phyloP scores from a whole-genome alignment of 2,329 filamentous ascomycete species.

The Amauroascus verrucosus region DNA sequence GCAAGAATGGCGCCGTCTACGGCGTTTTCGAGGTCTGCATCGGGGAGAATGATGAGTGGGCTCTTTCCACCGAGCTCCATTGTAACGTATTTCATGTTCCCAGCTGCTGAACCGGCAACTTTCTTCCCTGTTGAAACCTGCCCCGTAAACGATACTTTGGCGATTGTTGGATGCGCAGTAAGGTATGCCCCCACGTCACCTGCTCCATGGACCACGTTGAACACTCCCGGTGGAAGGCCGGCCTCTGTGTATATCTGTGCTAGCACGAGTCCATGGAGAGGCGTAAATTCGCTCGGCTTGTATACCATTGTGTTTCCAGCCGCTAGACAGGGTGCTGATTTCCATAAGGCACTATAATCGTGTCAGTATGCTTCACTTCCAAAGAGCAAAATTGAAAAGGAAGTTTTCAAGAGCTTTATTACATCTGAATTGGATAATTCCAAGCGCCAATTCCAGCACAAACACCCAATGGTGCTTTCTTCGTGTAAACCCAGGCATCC shows the following conservation, averaged over 20 bases:
- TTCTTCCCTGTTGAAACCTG: slow-evolving; percentile 75
- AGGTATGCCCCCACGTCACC: slow-evolving; percentile 68
- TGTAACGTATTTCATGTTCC: slow-evolving; percentile 78
- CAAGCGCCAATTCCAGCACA: slow-evolving; percentile 81
- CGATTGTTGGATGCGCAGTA: slow-evolving; percentile 59
- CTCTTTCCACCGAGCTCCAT: slow-evolving; percentile 89
- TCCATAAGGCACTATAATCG: slow-evolving; percentile 58
- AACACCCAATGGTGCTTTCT: slow-evolving; percentile 70
- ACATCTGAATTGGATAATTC: slow-evolving; percentile 87
- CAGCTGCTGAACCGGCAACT: slow-evolving; percentile 64
- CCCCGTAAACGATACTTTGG: slow-evolving; percentile 83
- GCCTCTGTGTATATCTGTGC: slow-evolving; percentile 69
- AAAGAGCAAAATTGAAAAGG: slow-evolving; percentile 5
- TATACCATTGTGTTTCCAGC: slow-evolving; percentile 87
- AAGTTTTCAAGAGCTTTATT: too few relatives aligned
- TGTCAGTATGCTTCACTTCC: background rate
- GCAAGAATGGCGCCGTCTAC: slow-evolving; percentile 87
- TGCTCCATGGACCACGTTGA: slow-evolving; percentile 76
- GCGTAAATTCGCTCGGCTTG: slow-evolving; percentile 80
- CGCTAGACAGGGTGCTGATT: slow-evolving; percentile 73
- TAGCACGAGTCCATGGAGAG: slow-evolving; percentile 66
- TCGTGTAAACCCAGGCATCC: slow-evolving; percentile 72
- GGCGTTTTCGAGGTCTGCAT: slow-evolving; percentile 67
- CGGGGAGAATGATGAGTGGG: slow-evolving; percentile 67
- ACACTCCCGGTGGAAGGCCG: slow-evolving; percentile 69